Base-by-base conservation (phyloP, 2,329 filamentous ascomycete genomes). In the Alternaria sp. region DNA sequence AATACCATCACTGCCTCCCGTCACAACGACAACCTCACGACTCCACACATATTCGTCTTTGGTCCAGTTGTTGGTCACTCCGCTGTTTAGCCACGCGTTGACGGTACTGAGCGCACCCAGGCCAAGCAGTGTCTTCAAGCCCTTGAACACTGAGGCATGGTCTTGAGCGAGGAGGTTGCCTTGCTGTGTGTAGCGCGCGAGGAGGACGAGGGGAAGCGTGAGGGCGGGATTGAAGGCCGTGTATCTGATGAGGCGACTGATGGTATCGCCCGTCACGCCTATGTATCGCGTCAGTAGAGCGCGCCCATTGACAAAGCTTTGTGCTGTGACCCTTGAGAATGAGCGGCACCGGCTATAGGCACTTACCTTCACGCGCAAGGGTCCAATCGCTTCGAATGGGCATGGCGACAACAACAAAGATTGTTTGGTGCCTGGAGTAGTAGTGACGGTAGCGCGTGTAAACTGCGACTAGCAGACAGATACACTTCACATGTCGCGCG, bases 1-100 rank as follows among this genome's bases (percentile, higher is more conserved):
- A 70, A 94, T 93, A 0, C 92, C 92, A 57, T 87, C 87, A 43
- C 89, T 88, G 8, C 92, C 92, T 8, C 92, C 91, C 0, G 92
- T 94, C 20, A 94, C 84, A 44, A 93, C 81, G 3, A 92, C 88
- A 52, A 93, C 84, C 79, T 93, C 91, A 53, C 84, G 85, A 22
- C 82, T 79, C 89, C 90, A 93, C 73, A 88, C 84, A 78, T 89
- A 90, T 41, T 74, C 78, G 69, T 87, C 86, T 11, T 67, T 73
- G 2, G 74, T 80, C 81, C 83, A 87, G 51, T 84, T 85, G 72
- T 85, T 85, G 50, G 82, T 59, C 4, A 81, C 80, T 11, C 83
- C 79, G 2, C 80, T 77, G 68, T 86, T 87, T 12, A 89, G 76
- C 74, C 82, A 86, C 14, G 73, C 74, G 70, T 84, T 87, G 16